These are phyloP conservation scores for Aschersonia sp. DNA, from an alignment of 2,329 filamentous ascomycete species.

Conservation along the genomic window DNA sequence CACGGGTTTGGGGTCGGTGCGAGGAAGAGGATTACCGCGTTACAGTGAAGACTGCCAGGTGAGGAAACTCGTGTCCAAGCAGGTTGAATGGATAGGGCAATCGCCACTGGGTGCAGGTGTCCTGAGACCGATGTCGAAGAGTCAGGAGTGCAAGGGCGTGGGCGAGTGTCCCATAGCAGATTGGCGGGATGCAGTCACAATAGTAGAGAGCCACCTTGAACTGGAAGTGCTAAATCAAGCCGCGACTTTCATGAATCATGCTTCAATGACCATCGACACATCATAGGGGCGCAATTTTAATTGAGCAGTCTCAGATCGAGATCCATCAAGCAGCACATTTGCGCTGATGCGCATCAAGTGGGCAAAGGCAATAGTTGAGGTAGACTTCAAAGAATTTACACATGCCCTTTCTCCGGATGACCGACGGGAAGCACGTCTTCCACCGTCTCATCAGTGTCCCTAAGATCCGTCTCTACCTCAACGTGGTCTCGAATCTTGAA, in stretches of 20 bases:
- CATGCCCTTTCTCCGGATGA: neutral
- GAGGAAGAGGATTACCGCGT: constrained; percentile 53
- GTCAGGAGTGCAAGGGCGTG: constrained; percentile 70
- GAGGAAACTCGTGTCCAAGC: constrained; percentile 65
- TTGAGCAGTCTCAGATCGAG: too few species aligned
- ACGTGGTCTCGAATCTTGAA: constrained; percentile 70
- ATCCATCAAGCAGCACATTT: too few species aligned
- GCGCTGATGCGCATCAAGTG: too few species aligned
- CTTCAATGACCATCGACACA: too few species aligned
- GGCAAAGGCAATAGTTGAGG: too few species aligned
- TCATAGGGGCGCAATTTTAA: too few species aligned
- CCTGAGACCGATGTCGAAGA: constrained; percentile 58
- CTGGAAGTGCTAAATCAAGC: constrained; percentile 1
- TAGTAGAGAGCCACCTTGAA: constrained; percentile 41
- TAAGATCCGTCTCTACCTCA: constrained; percentile 66
- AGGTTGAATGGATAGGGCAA: constrained; percentile 63
- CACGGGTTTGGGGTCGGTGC: constrained; percentile 40
- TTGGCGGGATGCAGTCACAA: constrained; percentile 59
- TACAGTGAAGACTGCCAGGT: constrained; percentile 88
- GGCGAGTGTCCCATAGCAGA: constrained; percentile 73
- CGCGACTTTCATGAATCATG: too few species aligned
- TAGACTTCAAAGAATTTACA: too few species aligned
- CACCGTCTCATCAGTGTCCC: constrained; percentile 70
- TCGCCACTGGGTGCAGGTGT: constrained; percentile 43
- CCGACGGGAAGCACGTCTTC: constrained; percentile 42